These are phyloP conservation scores for Cicer bijugum DNA, from an alignment of 306 rosid species.

Conservation along the genomic window DNA sequence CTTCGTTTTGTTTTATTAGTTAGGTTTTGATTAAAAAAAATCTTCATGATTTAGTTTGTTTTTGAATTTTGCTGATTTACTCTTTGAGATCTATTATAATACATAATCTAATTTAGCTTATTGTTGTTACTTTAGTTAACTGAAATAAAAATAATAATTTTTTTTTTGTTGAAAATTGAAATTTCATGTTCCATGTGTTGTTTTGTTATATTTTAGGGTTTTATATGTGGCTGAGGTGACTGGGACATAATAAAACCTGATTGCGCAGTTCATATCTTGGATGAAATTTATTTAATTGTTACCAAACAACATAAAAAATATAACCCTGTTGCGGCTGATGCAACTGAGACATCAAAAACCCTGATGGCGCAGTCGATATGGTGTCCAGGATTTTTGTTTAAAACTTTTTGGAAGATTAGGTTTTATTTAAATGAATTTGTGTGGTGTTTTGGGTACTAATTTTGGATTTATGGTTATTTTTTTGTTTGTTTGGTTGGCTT, in stretches of 20 bases:
- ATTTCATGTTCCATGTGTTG: neutral
- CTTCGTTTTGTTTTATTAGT: neutral
- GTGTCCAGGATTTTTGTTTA: neutral
- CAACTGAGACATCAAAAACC: neutral
- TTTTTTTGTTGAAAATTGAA: conserved; percentile 1
- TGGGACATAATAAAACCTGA: too few relatives aligned
- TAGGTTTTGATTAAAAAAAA: neutral
- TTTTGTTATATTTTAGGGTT: neutral
- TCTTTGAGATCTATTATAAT: conserved; percentile 2
- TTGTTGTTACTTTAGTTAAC: neutral
- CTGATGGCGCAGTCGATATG: neutral
- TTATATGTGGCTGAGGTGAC: neutral
- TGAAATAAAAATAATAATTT: neutral
- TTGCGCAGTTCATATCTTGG: too few relatives aligned
- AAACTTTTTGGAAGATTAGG: neutral
- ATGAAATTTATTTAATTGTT: neutral
- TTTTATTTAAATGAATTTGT: neutral
- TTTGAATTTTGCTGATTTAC: neutral
- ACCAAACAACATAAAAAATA: neutral
- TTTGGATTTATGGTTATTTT: neutral
- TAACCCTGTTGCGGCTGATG: neutral
- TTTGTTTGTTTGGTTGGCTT: neutral
- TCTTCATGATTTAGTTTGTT: neutral
- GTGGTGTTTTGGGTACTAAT: neutral
- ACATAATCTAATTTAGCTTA: neutral